Evolutionary conservation across 2,329 filamentous ascomycete genomes (phyloP).

Genomic region (Stemphylium vesicarium): DNA sequence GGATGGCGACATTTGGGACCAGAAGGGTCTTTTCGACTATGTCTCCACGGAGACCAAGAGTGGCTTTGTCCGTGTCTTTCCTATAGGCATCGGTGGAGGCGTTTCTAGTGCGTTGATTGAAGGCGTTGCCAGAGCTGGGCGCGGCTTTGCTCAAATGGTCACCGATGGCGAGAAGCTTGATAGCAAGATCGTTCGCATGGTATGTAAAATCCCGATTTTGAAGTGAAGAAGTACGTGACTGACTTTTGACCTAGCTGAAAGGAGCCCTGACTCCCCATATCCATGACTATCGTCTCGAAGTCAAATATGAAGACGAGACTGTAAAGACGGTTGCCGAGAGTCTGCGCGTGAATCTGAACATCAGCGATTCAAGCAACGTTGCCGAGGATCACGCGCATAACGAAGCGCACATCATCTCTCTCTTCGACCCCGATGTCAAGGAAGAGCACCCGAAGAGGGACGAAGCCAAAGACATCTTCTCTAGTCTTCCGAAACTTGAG

Average conservation of each 20-base stretch:
- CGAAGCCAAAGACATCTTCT: neutral
- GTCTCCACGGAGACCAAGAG: neutral
- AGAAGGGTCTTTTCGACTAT: conserved; percentile 1
- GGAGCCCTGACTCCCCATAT: conserved; percentile 11
- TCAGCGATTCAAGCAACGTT: neutral
- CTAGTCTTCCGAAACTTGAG: neutral
- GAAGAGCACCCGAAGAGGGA: conserved; percentile 4
- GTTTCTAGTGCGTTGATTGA: conserved; percentile 9
- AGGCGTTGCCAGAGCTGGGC: conserved; percentile 9
- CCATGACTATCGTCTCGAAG: conserved; percentile 8
- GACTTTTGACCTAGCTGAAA: conserved; percentile 1
- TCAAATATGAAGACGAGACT: conserved; percentile 12
- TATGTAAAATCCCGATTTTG: neutral
- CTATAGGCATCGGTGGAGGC: conserved; percentile 5
- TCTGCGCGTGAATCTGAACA: neutral
- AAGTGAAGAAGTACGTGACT: neutral
- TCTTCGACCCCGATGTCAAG: neutral
- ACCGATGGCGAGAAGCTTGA: conserved; percentile 7
- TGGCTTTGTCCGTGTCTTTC: conserved; percentile 7
- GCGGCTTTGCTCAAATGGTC: conserved; percentile 12
- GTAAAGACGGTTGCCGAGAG: conserved; percentile 4
- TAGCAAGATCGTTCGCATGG: conserved; percentile 12
- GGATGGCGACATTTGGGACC: conserved; percentile 9
- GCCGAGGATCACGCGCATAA: neutral
- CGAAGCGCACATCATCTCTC: neutral